phyloP scores from a whole-genome alignment of 2,329 filamentous ascomycete species.

The Fusarium torulosum region DNA sequence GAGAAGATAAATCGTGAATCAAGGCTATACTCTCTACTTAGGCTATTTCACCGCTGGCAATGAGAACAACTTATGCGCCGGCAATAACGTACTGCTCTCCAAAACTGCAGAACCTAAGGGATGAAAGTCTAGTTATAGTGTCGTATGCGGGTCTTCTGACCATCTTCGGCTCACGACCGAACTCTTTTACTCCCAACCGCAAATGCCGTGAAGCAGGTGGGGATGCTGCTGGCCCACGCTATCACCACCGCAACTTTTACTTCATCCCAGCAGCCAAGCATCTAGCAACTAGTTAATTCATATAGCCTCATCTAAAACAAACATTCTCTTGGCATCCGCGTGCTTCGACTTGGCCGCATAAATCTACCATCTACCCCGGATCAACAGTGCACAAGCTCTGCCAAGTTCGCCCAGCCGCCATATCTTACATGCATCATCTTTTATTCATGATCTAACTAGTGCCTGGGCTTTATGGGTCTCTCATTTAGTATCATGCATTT shows the following conservation, averaged over 20 bases:
- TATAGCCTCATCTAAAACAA: background rate
- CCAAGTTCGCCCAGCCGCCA: constrained; percentile 28
- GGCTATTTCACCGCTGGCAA: too few species aligned
- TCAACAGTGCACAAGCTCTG: constrained; percentile 27
- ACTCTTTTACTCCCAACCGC: background rate
- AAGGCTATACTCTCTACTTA: too few species aligned
- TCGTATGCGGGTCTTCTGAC: too few species aligned
- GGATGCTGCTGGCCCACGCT: constrained; percentile 12
- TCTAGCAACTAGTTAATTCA: constrained; percentile 1
- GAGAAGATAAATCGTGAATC: too few species aligned
- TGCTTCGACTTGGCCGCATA: constrained; percentile 17
- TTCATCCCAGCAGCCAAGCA: constrained; percentile 18
- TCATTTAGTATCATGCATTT: constrained; percentile 5
- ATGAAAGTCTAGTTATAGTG: too few species aligned
- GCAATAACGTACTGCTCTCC: too few species aligned
- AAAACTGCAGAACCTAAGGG: too few species aligned
- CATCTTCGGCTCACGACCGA: background rate
- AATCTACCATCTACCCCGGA: constrained; percentile 24
- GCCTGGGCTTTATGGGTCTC: constrained; percentile 7
- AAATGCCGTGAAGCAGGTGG: constrained; percentile 2
- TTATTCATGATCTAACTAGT: constrained; percentile 18
- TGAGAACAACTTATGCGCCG: too few species aligned
- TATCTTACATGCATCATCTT: constrained; percentile 8
- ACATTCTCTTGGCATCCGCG: constrained; percentile 10
- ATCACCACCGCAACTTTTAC: background rate